phyloP scores from a whole-genome alignment of 495 filamentous ascomycete genomes.

The Xylaria curta region DNA sequence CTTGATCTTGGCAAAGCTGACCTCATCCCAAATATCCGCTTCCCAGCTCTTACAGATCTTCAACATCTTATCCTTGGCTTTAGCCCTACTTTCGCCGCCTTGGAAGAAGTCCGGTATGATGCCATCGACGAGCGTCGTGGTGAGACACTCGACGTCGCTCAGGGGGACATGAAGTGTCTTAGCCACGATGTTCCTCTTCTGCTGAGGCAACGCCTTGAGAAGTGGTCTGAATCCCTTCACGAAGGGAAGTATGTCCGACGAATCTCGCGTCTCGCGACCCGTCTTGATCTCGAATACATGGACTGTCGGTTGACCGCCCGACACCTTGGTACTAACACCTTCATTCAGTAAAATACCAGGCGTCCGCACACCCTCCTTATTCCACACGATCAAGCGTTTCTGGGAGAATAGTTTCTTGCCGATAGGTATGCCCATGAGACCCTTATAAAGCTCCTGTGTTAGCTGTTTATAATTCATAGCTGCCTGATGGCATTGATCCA shows the following conservation, averaged over 20 bases:
- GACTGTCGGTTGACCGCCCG: constrained; percentile 65
- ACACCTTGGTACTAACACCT: constrained; percentile 62
- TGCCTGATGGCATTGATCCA: constrained; percentile 79
- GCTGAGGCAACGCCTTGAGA: constrained; percentile 65
- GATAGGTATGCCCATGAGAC: constrained; percentile 72
- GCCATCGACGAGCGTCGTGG: constrained; percentile 71
- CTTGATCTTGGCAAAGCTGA: constrained; percentile 80
- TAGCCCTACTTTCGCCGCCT: constrained; percentile 47
- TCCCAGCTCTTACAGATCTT: constrained; percentile 73
- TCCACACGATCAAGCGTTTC: constrained; percentile 74
- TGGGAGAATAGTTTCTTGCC: constrained; percentile 78
- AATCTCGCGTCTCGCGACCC: constrained; percentile 66
- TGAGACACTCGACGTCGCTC: constrained; percentile 80
- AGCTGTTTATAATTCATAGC: constrained; percentile 77
- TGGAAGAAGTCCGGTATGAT: constrained; percentile 60
- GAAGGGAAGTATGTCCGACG: constrained; percentile 81
- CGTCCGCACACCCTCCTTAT: constrained; percentile 76
- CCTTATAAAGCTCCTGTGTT: constrained; percentile 76
- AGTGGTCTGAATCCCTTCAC: constrained; percentile 67
- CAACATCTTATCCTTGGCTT: constrained; percentile 65
- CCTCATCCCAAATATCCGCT: constrained; percentile 78
- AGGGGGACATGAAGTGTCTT: constrained; percentile 70
- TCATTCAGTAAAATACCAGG: constrained; percentile 81
- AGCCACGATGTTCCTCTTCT: constrained; percentile 64
- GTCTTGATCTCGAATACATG: constrained; percentile 78